Evolutionary conservation across 1,284 basidiomycete genomes (phyloP), one percentile per base, ranked within the genome.

Genomic region (Rhodotorula sp.): DNA sequence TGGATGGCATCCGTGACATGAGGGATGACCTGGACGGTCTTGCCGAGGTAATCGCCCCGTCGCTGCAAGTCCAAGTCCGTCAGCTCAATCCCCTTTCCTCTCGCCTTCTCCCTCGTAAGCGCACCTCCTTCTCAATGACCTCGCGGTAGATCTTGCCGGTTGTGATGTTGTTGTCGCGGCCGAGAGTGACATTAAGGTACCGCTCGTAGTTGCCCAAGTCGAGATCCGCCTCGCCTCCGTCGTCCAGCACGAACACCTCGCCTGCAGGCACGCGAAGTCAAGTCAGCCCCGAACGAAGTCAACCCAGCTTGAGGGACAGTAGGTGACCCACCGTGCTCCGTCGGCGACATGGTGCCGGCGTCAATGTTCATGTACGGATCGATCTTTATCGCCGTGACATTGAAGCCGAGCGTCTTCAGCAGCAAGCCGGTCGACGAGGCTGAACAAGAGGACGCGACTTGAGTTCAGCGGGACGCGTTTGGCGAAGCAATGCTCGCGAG

Each of bases 341-440:
- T 96, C 20, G 95, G 96, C 53, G 93, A 87, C 95, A 99, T 99
- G 44, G 95, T 98, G 54, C 96, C 96, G 48, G 95, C 96, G 86
- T 99, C 95, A 78, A 99, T 97, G 84, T 99, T 99, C 94, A 99
- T 98, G 80, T 99, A 99, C 30, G 95, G 95, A 81, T 99, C 95
- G 77, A 99, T 98, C 84, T 99, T 99, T 85, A 99, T 98, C 34
- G 96, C 91, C 3, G 96, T 99, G 78, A 98, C 95, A 81, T 94
- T 95, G 74, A 96, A 85, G 56, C 95, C 95, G 46, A 89, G 88
- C 59, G 92, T 98, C 84, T 98, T 98, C 80, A 99, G 86, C 64
- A 99, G 86, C 62, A 99, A 85, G 73, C 95, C 95, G 24, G 96
- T 98, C 70, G 94, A 98, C 53, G 95, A 99, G 77, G 95, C 94